Percentiles rank a stretch among this genome's conserved stretches.
Conservation (phyloP, 2,329 filamentous ascomycete genomes). For the Metarhizium anisopliae region DNA sequence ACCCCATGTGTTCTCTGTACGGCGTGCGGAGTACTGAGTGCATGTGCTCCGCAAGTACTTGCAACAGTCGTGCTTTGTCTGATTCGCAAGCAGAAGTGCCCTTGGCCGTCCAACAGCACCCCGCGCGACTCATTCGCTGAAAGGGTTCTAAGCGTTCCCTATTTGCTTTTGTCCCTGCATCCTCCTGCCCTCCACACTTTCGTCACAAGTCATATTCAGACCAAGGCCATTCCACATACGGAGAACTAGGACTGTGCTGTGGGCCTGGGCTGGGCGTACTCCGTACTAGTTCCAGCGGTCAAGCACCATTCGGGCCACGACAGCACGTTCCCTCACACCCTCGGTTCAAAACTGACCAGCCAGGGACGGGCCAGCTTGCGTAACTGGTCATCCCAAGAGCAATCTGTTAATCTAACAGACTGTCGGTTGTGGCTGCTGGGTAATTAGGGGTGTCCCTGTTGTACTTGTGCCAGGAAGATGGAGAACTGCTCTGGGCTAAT, state of each 20-base stretch:
- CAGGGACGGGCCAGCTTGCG: too few species aligned
- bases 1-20: neutral
- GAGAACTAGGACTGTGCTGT: neutral
- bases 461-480: neutral
- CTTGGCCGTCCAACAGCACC: neutral
- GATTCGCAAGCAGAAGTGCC: neutral
- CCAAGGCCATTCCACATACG: neutral
- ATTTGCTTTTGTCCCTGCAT: slow-evolving; percentile 6
- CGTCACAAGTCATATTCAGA: neutral
- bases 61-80: neutral
- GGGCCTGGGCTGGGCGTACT: neutral
- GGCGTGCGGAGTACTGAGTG: neutral
- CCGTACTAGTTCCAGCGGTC: neutral
- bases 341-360: neutral
- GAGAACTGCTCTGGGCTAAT: neutral
- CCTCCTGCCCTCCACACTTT: neutral
- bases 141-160: neutral
- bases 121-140: neutral
- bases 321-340: neutral
- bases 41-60: too few species aligned
- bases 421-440: neutral
- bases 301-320: neutral
- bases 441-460: neutral
- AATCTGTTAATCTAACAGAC: neutral
- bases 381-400: neutral